These are phyloP conservation scores for Backusella circina DNA, from an alignment of 192 early-diverging fungal species.

Conservation along the genomic window DNA sequence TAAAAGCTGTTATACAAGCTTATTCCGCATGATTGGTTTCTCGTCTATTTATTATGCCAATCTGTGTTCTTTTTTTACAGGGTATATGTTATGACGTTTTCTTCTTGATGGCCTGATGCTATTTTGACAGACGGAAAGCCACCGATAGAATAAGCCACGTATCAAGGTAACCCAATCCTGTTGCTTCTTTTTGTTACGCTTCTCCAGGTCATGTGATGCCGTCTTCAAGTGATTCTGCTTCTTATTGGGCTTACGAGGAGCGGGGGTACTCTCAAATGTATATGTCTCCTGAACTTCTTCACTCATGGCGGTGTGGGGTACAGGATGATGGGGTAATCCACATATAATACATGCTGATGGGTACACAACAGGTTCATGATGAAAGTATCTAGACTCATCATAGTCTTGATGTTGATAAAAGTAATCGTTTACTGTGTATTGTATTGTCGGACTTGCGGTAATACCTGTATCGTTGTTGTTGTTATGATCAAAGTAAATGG, in stretches of 20 bases:
- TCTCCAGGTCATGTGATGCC: not conserved
- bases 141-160: not conserved
- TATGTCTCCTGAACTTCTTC: not conserved
- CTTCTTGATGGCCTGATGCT: not conserved
- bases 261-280: not conserved
- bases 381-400: not conserved
- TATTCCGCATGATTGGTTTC: not conserved
- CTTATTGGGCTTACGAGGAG: not conserved
- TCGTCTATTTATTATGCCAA: not conserved
- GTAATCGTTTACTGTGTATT: not conserved
- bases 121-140: not conserved
- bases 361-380: conserved; percentile 4
- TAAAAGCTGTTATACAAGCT: not conserved
- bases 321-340: conserved; percentile 1
- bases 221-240: not conserved
- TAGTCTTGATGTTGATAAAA: not conserved
- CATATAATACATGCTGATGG: conserved; percentile 3
- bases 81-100: not conserved
- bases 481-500: not conserved
- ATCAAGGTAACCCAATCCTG: not conserved
- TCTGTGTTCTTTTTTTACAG: not conserved
- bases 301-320: not conserved
- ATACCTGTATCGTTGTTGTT: not conserved
- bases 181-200: not conserved
- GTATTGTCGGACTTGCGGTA: not conserved